phyloP scores from a whole-genome alignment of 1,284 basidiomycete genomes.

The Ustilago bromivora region DNA sequence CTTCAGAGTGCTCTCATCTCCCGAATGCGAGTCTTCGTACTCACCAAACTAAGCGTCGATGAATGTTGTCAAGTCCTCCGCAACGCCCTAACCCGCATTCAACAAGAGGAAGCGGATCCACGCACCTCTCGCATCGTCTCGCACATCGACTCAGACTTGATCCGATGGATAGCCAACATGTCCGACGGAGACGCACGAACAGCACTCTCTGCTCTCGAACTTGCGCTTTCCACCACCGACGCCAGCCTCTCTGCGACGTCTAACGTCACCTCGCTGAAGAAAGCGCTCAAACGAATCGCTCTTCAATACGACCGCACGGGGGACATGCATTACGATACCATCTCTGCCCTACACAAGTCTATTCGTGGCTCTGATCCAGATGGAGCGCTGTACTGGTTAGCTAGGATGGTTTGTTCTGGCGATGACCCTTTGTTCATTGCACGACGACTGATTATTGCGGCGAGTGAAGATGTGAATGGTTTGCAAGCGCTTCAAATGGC shows the following conservation, averaged over 20 bases:
- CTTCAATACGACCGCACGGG: constrained; percentile 67
- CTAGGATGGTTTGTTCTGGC: constrained; percentile 73
- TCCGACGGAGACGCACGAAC: constrained; percentile 65
- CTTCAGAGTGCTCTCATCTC: constrained; percentile 78
- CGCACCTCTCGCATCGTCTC: constrained; percentile 26
- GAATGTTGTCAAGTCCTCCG: constrained; percentile 55
- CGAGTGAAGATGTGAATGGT: constrained; percentile 87
- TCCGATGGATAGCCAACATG: constrained; percentile 63
- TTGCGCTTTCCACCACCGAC: constrained; percentile 59
- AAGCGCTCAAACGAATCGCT: constrained; percentile 52
- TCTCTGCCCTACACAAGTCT: constrained; percentile 86
- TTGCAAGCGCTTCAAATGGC: constrained; percentile 73
- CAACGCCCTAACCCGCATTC: constrained; percentile 45
- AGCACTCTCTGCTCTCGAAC: constrained; percentile 60
- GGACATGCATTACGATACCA: constrained; percentile 80
- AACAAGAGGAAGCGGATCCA: constrained; percentile 10
- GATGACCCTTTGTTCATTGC: constrained; percentile 89
- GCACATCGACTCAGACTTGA: constrained; percentile 62
- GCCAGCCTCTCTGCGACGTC: constrained; percentile 9
- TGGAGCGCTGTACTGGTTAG: constrained; percentile 85
- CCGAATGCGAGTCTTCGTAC: constrained; percentile 76
- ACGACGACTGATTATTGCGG: constrained; percentile 83
- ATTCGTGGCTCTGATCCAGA: constrained; percentile 82
- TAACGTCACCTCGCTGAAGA: constrained; percentile 48
- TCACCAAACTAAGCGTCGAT: constrained; percentile 57